These are phyloP conservation scores for Penicillium fuscoglaucum DNA, from an alignment of 2,329 filamentous ascomycete species.

Conservation along the genomic window DNA sequence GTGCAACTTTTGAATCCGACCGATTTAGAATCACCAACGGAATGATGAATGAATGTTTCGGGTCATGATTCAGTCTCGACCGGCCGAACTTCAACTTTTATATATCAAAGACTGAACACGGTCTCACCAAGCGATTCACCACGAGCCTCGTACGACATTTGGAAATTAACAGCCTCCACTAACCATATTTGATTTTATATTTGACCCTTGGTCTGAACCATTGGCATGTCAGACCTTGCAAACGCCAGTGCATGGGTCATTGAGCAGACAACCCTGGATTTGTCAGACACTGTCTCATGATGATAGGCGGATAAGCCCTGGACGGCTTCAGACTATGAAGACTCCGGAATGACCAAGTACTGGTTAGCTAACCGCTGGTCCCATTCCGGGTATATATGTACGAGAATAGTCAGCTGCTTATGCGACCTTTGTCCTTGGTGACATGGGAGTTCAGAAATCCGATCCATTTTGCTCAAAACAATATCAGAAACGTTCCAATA, in stretches of 20 bases:
- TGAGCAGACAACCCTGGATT: background rate
- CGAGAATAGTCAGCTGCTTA: background rate
- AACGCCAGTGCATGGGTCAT: background rate
- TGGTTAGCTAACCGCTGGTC: background rate
- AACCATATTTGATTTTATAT: background rate
- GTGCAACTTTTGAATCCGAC: constrained; percentile 1
- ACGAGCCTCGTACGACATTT: background rate
- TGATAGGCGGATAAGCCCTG: background rate
- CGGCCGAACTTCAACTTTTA: background rate
- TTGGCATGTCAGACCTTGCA: background rate
- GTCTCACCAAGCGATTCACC: background rate
- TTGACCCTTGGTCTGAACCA: background rate
- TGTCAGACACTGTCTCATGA: background rate
- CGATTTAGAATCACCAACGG: background rate
- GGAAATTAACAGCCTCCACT: background rate
- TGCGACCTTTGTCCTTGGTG: background rate
- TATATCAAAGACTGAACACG: background rate
- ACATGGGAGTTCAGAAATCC: background rate
- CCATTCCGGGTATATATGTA: background rate
- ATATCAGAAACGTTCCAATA: background rate
- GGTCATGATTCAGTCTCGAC: background rate
- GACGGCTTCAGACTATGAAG: background rate
- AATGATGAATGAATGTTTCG: constrained; percentile 5
- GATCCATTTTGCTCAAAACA: background rate
- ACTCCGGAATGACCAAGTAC: background rate